Evolutionary conservation across 352 stramenopile species (phyloP).

Genomic region (Pythium oligandrum): DNA sequence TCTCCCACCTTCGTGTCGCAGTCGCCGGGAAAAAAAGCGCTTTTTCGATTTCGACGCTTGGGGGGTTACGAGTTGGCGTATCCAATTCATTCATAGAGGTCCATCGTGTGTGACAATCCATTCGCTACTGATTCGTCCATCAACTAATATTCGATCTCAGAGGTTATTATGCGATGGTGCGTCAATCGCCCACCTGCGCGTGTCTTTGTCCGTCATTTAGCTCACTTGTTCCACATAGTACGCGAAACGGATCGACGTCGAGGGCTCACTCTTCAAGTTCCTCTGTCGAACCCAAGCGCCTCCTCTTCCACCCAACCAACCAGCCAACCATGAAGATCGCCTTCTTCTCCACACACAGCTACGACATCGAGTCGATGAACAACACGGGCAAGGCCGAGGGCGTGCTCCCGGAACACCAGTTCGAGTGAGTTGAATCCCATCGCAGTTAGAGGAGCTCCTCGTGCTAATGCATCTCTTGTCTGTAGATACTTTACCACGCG

Average conservation of each 20-base stretch:
- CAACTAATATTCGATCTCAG: too few relatives aligned
- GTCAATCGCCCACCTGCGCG: neutral
- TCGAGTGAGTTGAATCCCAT: constrained; percentile 26
- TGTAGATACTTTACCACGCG: constrained; percentile 51
- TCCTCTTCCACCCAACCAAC: too few relatives aligned
- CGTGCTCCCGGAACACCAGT: constrained; percentile 38
- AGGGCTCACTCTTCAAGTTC: constrained; percentile 22
- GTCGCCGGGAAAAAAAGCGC: neutral
- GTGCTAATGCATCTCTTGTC: neutral
- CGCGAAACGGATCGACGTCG: neutral
- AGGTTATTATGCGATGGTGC: too few relatives aligned
- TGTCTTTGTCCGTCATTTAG: constrained; percentile 8
- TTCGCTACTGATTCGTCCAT: too few relatives aligned
- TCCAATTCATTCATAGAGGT: too few relatives aligned
- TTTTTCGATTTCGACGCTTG: constrained; percentile 6
- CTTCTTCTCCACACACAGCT: constrained; percentile 72
- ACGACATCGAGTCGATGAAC: constrained; percentile 65
- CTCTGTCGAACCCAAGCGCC: constrained; percentile 9
- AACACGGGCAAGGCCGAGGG: constrained; percentile 32
- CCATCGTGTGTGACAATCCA: too few relatives aligned
- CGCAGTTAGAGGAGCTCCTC: too few relatives aligned
- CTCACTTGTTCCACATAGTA: constrained; percentile 1
- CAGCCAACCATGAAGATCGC: constrained; percentile 56
- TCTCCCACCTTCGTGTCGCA: too few relatives aligned
- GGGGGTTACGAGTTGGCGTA: constrained; percentile 4